phyloP scores from a whole-genome alignment of 2,329 filamentous ascomycete species.

The Bipolaris victoriae region DNA sequence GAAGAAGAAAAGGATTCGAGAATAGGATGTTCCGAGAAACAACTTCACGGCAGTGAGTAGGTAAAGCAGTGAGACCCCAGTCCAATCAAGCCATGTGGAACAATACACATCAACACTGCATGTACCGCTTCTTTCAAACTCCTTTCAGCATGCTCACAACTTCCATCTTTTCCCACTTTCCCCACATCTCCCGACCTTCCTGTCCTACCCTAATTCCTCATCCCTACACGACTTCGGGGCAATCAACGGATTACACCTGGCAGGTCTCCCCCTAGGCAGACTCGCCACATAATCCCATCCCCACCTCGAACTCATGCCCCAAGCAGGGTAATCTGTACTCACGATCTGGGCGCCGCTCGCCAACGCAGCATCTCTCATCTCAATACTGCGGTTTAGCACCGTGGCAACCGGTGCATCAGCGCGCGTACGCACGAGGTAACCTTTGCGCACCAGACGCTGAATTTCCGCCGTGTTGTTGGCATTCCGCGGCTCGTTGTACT shows the following conservation, averaged over 20 bases:
- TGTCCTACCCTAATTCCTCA: constrained; percentile 23
- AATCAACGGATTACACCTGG: constrained; percentile 49
- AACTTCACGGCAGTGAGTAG: no score
- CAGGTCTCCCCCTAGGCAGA: constrained; percentile 37
- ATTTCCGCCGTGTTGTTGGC: constrained; percentile 46
- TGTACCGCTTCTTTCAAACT: no score
- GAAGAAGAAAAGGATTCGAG: no score
- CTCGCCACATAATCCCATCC: constrained; percentile 55
- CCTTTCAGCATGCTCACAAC: no score
- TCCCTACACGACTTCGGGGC: constrained; percentile 48
- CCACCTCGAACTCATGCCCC: constrained; percentile 57
- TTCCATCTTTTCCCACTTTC: no score
- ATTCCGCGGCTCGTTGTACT: constrained; percentile 54
- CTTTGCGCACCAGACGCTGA: constrained; percentile 53
- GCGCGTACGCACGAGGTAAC: constrained; percentile 59
- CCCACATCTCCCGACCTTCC: no score
- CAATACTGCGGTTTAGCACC: constrained; percentile 50
- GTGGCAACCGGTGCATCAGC: constrained; percentile 56
- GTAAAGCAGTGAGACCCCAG: no score
- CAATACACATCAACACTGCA: no score
- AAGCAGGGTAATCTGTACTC: constrained; percentile 57
- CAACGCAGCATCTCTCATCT: constrained; percentile 54
- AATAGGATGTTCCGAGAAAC: no score
- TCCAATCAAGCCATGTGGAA: no score
- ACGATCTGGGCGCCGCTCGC: constrained; percentile 58